phyloP scores from a whole-genome alignment of 441 rosid genomes.

The Erysimum cheiri region DNA sequence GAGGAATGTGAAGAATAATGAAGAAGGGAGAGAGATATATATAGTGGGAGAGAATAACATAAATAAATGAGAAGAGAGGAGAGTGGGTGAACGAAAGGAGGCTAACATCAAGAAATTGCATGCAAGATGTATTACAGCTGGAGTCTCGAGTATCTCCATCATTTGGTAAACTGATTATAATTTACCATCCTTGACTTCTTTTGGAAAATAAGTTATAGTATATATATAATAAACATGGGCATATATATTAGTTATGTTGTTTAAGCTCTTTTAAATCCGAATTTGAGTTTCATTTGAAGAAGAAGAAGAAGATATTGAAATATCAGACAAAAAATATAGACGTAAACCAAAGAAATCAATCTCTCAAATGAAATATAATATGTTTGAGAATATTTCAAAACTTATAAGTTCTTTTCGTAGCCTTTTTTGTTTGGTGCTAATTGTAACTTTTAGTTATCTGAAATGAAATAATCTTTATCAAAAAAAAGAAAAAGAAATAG shows the following conservation, averaged over 20 bases:
- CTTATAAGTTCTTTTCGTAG: no score
- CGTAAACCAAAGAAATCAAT: not conserved
- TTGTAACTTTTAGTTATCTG: no score
- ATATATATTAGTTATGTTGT: slow-evolving; percentile 6
- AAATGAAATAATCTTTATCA: no score
- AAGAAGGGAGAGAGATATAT: slow-evolving; percentile 30
- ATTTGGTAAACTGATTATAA: slow-evolving; percentile 27
- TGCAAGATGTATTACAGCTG: slow-evolving; percentile 48
- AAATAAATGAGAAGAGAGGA: slow-evolving; percentile 26
- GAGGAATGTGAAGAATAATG: slow-evolving; percentile 42
- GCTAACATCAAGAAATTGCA: slow-evolving; percentile 41
- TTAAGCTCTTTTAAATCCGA: not conserved
- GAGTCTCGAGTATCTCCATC: slow-evolving; percentile 26
- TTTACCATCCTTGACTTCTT: not conserved
- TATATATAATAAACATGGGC: no score
- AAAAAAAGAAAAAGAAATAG: no score
- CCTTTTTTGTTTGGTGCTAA: no score
- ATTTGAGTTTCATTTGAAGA: not conserved
- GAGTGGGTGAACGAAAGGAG: slow-evolving; percentile 46
- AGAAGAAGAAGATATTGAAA: not conserved
- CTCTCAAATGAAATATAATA: not conserved
- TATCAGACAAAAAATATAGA: not conserved
- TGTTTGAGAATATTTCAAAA: not conserved
- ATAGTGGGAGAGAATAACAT: slow-evolving; percentile 20
- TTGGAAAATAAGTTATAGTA: not conserved